These are phyloP conservation scores for Panaeolus papilionaceus DNA, from an alignment of 768 basidiomycete species.

Conservation along the genomic window DNA sequence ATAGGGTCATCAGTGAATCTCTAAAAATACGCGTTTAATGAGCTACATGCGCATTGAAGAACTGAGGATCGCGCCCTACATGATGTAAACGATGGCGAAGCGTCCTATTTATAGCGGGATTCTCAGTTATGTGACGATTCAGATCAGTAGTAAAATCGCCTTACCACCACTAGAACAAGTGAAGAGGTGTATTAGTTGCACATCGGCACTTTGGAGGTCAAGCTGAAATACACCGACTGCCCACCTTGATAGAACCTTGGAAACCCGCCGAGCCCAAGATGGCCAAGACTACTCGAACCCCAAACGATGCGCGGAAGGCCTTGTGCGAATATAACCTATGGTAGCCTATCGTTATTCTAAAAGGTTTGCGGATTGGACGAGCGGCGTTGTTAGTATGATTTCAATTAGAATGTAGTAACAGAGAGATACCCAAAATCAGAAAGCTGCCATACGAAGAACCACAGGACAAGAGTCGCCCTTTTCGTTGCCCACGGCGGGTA, in stretches of 20 bases:
- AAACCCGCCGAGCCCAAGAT: constrained; percentile 75
- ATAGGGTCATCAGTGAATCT: constrained; percentile 74
- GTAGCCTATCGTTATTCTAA: constrained; percentile 77
- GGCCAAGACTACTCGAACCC: constrained; percentile 64
- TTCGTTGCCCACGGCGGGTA: constrained; percentile 53
- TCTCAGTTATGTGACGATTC: background rate
- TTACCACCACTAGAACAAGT: constrained; percentile 55
- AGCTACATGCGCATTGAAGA: constrained; percentile 14
- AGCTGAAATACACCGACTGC: constrained; percentile 15
- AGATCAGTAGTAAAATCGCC: constrained; percentile 7
- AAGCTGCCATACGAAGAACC: constrained; percentile 69
- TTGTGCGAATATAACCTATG: constrained; percentile 83
- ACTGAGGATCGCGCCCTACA: constrained; percentile 41
- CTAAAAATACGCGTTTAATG: constrained; percentile 35
- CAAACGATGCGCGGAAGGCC: constrained; percentile 63
- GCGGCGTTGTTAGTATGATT: constrained; percentile 11
- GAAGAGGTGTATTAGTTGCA: background rate
- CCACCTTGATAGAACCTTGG: constrained; percentile 81
- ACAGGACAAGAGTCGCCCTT: constrained; percentile 54
- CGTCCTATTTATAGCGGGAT: constrained; percentile 48
- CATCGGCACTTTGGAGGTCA: background rate
- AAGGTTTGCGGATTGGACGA: background rate
- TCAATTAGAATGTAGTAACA: background rate
- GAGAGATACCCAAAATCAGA: constrained; percentile 69
- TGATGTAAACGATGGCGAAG: constrained; percentile 80